phyloP scores from a whole-genome alignment of 352 stramenopile genomes.

The Phytophthora cryptogea region DNA sequence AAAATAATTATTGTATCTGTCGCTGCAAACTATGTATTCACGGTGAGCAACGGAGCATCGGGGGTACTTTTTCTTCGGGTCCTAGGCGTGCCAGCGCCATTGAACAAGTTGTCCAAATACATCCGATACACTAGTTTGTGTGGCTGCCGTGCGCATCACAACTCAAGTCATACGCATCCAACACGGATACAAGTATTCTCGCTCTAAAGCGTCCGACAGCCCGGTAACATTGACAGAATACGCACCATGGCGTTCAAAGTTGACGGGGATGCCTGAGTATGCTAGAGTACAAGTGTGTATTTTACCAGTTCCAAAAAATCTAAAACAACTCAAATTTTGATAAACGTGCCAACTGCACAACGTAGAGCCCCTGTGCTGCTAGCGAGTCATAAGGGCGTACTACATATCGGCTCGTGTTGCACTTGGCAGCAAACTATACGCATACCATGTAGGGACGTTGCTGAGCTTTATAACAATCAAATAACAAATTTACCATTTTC shows the following conservation, averaged over 20 bases:
- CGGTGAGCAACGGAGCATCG: too few species aligned
- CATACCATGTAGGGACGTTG: not conserved
- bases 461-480: too few species aligned
- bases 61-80: too few species aligned
- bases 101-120: too few species aligned
- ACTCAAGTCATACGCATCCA: too few species aligned
- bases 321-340: not conserved
- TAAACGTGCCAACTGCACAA: not conserved
- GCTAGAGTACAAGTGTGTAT: not conserved
- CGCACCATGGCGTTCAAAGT: not conserved
- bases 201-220: not conserved
- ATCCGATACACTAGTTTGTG: too few species aligned
- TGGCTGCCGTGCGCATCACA: too few species aligned
- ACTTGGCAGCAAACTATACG: not conserved
- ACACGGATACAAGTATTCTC: not conserved
- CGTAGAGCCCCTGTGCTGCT: not conserved
- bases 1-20: too few species aligned
- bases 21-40: too few species aligned
- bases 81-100: too few species aligned
- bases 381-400: not conserved
- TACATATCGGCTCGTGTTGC: not conserved
- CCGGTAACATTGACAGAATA: not conserved
- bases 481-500: slow-evolving; percentile 2
- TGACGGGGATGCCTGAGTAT: not conserved
- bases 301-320: not conserved